A percentile compares a stretch with the other conserved stretches of the same genome.
These are phyloP conservation scores for Paspalum notatum DNA, from an alignment of 176 grass and related monocot species.

Conservation along the genomic window DNA sequence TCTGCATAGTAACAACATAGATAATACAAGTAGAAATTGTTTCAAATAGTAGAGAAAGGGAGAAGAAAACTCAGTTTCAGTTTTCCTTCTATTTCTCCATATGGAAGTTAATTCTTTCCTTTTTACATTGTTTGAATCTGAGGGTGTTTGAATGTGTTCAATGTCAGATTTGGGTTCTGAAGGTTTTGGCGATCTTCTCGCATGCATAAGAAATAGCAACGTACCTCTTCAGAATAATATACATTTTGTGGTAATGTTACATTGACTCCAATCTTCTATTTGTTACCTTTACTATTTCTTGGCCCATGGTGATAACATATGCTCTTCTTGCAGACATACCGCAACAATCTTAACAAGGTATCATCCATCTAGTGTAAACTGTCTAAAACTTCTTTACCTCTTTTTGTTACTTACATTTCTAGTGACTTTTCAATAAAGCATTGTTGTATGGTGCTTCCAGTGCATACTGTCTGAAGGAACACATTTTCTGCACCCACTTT, in stretches of 20 bases:
- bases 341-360: conserved; percentile 99
- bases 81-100: conserved; percentile 28
- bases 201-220: conserved; percentile 81
- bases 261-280: conserved; percentile 29
- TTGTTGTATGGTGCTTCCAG: conserved; percentile 28
- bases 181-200: conserved; percentile 97
- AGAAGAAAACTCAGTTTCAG: conserved; percentile 6
- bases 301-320: conserved; percentile 42
- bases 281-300: conserved; percentile 33
- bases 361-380: conserved; percentile 19
- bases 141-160: conserved; percentile 37
- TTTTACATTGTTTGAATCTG: conserved; percentile 22
- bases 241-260: conserved; percentile 95
- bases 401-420: conserved; percentile 28
- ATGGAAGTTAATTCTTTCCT: conserved; percentile 9
- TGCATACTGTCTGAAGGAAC: conserved; percentile 21
- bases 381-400: neutral
- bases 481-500: neutral
- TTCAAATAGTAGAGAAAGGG: conserved; percentile 23
- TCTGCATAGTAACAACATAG: conserved; percentile 3
- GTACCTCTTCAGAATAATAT: conserved; percentile 88
- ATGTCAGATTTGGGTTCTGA: conserved; percentile 93
- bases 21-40: conserved; percentile 12
- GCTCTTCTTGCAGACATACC: conserved; percentile 85
- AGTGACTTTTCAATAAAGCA: conserved; percentile 15